These are phyloP conservation scores for Zasmidium citrigriseum DNA, from an alignment of 2,329 filamentous ascomycete genomes.

Conservation along the genomic window DNA sequence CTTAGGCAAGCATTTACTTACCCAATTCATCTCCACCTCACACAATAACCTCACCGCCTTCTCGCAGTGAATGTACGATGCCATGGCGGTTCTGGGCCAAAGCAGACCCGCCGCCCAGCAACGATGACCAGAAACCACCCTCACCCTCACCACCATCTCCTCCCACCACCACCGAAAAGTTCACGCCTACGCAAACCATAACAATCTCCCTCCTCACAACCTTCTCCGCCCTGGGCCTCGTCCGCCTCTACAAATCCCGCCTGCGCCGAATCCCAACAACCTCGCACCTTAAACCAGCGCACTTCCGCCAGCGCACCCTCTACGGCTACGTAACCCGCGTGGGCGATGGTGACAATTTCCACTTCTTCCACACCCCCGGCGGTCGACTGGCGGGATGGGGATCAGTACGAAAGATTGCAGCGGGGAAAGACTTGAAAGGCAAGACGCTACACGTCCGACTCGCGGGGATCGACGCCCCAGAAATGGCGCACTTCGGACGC, in stretches of 20 bases:
- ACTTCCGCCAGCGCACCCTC: slow-evolving; percentile 73
- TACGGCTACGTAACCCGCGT: slow-evolving; percentile 89
- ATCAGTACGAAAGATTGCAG: slow-evolving; percentile 26
- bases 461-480: slow-evolving; percentile 90
- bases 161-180: not conserved
- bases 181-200: slow-evolving; percentile 1
- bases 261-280: slow-evolving; percentile 81
- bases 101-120: not conserved
- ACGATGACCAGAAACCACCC: not conserved
- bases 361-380: slow-evolving; percentile 92
- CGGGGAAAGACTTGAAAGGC: slow-evolving; percentile 23
- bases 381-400: slow-evolving; percentile 86
- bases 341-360: slow-evolving; percentile 94
- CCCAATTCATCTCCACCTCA: no score
- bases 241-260: slow-evolving; percentile 67
- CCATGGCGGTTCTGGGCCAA: not conserved
- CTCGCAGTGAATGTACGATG: not conserved
- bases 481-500: slow-evolving; percentile 87
- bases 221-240: slow-evolving; percentile 54
- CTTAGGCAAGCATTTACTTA: no score
- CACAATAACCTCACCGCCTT: no score
- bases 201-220: slow-evolving; percentile 52
- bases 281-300: slow-evolving; percentile 70
- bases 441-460: slow-evolving; percentile 80
- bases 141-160: not conserved